Base-by-base conservation (phyloP, 495 filamentous ascomycete genomes). In the Penicillium lividum region DNA sequence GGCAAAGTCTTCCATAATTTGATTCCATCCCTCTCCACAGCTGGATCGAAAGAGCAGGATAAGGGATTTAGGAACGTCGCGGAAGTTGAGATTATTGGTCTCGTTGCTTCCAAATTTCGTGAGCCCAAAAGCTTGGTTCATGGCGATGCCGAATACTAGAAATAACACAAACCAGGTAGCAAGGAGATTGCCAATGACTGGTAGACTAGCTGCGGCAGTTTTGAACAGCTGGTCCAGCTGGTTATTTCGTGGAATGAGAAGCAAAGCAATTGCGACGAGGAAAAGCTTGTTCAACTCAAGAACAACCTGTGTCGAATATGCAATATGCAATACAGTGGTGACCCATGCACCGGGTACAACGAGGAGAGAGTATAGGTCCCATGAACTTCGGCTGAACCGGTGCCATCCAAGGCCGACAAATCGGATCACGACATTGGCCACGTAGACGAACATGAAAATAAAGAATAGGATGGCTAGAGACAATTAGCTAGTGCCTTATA, bases 181-280 rank as follows among this genome's bases (percentile, higher is more conserved):
- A 18, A 99, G 79, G 27, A 99, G 80, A 68, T 97, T 99, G 54
- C 88, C 84, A 66, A 99, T 98, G 13, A 89, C 86, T 3, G 89
- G 87, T 34, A 99, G 75, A 85, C 88, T 92, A 43, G 94, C 94
- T n/a, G 94, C 95, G 3, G 95, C 95, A 15, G 94, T 99, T 75
- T 99, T 99, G 84, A 98, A 99, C 6, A 99, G 86, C 71, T 99
- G 94, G 67, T 99, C 94, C 10, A 99, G 86, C 48, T 96, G 92
- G 61, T 99, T 94, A 71, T 98, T 99, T 6, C 94, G 84, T 9
- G 94, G 94, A 56, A 99, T 99, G 46, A 99, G 85, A 57, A 99
- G 79, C 22, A 98, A 82, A 1, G 94, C 87, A 57, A 98, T 87
- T 22, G 91, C 87, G 47, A 98, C 94, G 42, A 99, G 78, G 69